phyloP scores from a whole-genome alignment of 2,329 filamentous ascomycete species.

The Neonectria magnoliae region DNA sequence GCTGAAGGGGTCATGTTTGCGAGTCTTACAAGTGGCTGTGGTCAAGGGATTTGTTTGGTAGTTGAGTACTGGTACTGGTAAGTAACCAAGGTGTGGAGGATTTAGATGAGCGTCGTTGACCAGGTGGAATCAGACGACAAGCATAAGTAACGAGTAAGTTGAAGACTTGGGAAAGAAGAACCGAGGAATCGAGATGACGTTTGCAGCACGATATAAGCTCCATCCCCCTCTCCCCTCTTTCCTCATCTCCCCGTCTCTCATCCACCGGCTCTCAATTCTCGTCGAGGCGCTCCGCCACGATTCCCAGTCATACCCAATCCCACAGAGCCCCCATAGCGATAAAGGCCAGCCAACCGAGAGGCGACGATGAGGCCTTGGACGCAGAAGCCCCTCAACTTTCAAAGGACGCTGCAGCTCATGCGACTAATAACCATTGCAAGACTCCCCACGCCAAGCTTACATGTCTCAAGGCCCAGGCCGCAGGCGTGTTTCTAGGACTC shows the following conservation, averaged over 20 bases:
- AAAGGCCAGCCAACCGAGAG: conserved; percentile 1
- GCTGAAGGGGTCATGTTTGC: conserved; percentile 43
- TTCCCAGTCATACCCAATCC: conserved; percentile 10
- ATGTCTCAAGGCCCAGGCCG: background rate
- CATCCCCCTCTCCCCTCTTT: conserved; percentile 20
- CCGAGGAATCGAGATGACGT: conserved; percentile 29
- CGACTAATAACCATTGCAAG: conserved; percentile 17
- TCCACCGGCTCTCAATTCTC: background rate
- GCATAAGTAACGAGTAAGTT: conserved; percentile 18
- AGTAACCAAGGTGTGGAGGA: background rate
- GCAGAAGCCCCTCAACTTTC: conserved; percentile 2
- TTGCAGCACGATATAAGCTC: conserved; percentile 8
- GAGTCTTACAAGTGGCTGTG: background rate
- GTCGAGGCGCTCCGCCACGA: conserved; percentile 12
- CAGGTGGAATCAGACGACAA: conserved; percentile 9
- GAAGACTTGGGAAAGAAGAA: conserved; percentile 14
- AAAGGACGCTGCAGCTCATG: background rate
- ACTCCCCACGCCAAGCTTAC: conserved; percentile 16
- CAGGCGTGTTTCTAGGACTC: background rate
- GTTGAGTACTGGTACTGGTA: background rate
- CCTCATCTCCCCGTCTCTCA: background rate
- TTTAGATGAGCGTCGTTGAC: background rate
- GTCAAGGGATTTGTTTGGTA: background rate
- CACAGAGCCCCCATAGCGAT: background rate
- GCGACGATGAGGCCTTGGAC: conserved; percentile 5